These are phyloP conservation scores for Fusarium sp. DNA, from an alignment of 2,329 filamentous ascomycete species.

Conservation along the genomic window DNA sequence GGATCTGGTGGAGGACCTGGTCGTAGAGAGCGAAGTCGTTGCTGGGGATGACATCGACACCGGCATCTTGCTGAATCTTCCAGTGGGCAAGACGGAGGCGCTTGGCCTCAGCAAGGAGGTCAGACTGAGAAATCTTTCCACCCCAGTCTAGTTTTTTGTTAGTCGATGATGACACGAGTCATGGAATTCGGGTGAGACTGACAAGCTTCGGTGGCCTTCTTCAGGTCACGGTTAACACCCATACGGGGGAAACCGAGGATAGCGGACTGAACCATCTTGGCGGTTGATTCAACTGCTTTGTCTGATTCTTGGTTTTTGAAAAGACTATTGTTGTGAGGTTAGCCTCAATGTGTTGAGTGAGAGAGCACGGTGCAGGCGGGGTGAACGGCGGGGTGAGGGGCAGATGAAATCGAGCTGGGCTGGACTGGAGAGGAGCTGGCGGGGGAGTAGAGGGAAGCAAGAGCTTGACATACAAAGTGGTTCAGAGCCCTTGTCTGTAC, in stretches of 20 bases:
- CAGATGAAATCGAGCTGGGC: slow-evolving; percentile 26
- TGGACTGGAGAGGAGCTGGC: slow-evolving; percentile 16
- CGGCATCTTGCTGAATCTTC: slow-evolving; percentile 99
- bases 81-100: slow-evolving; percentile 96
- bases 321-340: slow-evolving; percentile 34
- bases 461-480: slow-evolving; percentile 43
- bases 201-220: slow-evolving; percentile 99
- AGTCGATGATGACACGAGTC: slow-evolving; percentile 29
- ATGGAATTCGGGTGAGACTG: slow-evolving; percentile 59
- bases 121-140: slow-evolving; percentile 92
- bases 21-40: slow-evolving; percentile 99
- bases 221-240: slow-evolving; percentile 98
- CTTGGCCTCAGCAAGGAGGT: slow-evolving; percentile 96
- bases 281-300: slow-evolving; percentile 52
- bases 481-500: slow-evolving; percentile 49
- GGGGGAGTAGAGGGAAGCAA: slow-evolving; percentile 1
- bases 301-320: slow-evolving; percentile 33
- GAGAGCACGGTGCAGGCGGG: slow-evolving; percentile 45
- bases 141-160: slow-evolving; percentile 74
- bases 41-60: slow-evolving; percentile 97
- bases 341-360: slow-evolving; percentile 24
- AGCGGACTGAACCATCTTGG: slow-evolving; percentile 76
- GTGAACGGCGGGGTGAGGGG: slow-evolving; percentile 48
- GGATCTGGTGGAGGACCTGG: slow-evolving; percentile 97
- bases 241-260: slow-evolving; percentile 99